A percentile compares a stretch with the other conserved stretches of the same genome.
These are phyloP conservation scores for Andrographis paniculata DNA, from an alignment of 305 asterid genomes.

Conservation along the genomic window DNA sequence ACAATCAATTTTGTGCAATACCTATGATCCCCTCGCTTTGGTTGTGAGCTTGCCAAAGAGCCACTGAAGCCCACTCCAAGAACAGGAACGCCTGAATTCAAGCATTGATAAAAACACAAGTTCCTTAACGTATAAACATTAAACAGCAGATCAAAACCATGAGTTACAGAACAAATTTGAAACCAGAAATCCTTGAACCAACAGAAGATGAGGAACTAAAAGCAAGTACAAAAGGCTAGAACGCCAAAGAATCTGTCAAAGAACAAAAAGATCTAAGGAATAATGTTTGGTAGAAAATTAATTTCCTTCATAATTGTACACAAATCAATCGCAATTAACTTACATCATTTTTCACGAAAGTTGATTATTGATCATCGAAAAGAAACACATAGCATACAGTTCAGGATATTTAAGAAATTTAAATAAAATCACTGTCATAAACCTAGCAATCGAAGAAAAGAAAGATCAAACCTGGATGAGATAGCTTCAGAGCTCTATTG, in stretches of 20 bases:
- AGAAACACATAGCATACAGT: too few species aligned
- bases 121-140: conserved; percentile 10
- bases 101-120: neutral
- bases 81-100: conserved; percentile 51
- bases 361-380: too few species aligned
- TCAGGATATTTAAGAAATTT: too few species aligned
- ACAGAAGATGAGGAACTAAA: neutral
- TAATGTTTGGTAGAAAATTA: neutral
- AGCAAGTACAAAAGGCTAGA: neutral
- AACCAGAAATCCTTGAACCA: conserved; percentile 3
- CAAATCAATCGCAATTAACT: too few species aligned
- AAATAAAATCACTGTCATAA: too few species aligned
- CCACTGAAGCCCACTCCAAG: conserved; percentile 89
- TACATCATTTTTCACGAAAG: too few species aligned
- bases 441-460: too few species aligned
- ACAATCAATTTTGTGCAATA: conserved; percentile 15
- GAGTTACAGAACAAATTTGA: too few species aligned
- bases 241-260: neutral
- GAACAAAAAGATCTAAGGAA: neutral
- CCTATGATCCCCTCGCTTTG: conserved; percentile 93
- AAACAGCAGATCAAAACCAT: too few species aligned
- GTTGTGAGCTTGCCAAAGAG: conserved; percentile 60
- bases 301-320: neutral
- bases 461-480: conserved; percentile 54
- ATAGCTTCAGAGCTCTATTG: conserved; percentile 82